These are phyloP conservation scores for Taphrina wiesneri DNA, from an alignment of 1,139 yeast species.

Conservation along the genomic window DNA sequence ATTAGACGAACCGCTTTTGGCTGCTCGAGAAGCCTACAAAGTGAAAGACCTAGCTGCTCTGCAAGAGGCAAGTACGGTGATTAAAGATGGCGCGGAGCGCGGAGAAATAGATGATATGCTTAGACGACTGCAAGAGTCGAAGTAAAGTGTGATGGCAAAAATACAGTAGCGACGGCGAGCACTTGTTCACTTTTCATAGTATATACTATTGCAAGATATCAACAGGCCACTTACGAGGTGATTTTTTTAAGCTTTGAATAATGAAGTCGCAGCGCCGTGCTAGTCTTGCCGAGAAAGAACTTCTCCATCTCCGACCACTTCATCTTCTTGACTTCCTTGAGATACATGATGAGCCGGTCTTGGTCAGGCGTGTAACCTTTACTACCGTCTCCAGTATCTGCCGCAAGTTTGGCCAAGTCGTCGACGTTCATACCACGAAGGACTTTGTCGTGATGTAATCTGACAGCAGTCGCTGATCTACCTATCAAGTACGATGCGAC, in stretches of 20 bases:
- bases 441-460: slow-evolving; percentile 6
- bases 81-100: neutral
- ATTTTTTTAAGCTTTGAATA: neutral
- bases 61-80: slow-evolving; percentile 39
- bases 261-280: slow-evolving; percentile 1
- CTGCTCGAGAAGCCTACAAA: slow-evolving; percentile 62
- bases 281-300: neutral
- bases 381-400: neutral
- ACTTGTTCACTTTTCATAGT: neutral
- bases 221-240: neutral
- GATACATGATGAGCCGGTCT: slow-evolving; percentile 3
- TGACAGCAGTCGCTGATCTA: neutral
- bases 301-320: slow-evolving; percentile 4
- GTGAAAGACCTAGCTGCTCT: slow-evolving; percentile 56
- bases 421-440: neutral
- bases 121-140: neutral
- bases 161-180: neutral
- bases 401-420: neutral
- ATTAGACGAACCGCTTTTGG: slow-evolving; percentile 58
- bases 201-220: neutral
- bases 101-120: slow-evolving; percentile 3
- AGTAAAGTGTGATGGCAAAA: neutral
- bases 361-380: slow-evolving; percentile 9
- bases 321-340: neutral
- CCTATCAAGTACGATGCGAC: neutral